Percentiles rank a stretch among this genome's conserved stretches.
phyloP scores from a whole-genome alignment of 2,329 filamentous ascomycete species.

The Colletotrichum tanaceti region DNA sequence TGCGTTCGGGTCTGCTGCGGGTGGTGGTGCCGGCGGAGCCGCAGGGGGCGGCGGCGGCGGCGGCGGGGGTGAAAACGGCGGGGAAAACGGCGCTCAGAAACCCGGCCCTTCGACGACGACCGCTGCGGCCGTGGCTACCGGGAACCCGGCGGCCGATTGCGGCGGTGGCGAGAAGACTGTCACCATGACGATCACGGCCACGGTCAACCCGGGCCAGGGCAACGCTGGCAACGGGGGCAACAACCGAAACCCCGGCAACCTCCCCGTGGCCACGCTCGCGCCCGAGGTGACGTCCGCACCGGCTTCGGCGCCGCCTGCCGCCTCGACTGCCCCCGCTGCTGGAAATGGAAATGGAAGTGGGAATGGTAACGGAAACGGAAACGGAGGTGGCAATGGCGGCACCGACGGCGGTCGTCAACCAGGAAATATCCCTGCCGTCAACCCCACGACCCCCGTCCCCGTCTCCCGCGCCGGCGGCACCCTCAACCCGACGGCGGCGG shows the following conservation, averaged over 20 bases:
- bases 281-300: slow-evolving; percentile 14
- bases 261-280: slow-evolving; percentile 6
- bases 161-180: slow-evolving; percentile 9
- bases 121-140: slow-evolving; percentile 16
- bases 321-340: slow-evolving; percentile 6
- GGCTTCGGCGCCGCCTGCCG: background rate
- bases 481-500: slow-evolving; percentile 61
- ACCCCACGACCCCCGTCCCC: slow-evolving; percentile 57
- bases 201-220: slow-evolving; percentile 17
- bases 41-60: no score
- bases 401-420: slow-evolving; percentile 2
- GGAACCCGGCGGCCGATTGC: slow-evolving; percentile 8
- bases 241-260: background rate
- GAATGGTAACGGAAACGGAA: slow-evolving; percentile 12
- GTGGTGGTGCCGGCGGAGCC: slow-evolving; percentile 3
- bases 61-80: no score
- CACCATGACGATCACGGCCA: slow-evolving; percentile 24
- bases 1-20: slow-evolving; percentile 39
- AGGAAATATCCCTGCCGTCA: slow-evolving; percentile 46
- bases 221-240: slow-evolving; percentile 1
- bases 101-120: slow-evolving; percentile 7
- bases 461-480: slow-evolving; percentile 63
- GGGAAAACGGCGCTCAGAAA: slow-evolving; percentile 4
- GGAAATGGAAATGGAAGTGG: slow-evolving; percentile 25
- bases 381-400: background rate